These are phyloP conservation scores for Yamadazyma taylorii DNA, from an alignment of 1,139 yeast species.

Conservation along the genomic window DNA sequence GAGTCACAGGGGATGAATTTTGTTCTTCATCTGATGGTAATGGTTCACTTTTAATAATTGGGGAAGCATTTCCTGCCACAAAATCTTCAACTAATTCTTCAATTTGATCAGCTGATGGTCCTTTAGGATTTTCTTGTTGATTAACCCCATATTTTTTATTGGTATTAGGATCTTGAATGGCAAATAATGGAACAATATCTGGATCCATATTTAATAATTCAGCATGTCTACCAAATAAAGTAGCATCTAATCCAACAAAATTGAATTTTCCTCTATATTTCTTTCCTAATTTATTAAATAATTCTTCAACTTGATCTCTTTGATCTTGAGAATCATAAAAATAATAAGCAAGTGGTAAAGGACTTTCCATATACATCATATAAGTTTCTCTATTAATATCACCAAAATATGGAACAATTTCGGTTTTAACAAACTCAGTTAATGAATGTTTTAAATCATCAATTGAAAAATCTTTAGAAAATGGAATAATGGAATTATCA, in stretches of 20 bases:
- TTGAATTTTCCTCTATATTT: constrained; percentile 76
- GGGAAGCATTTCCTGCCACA: constrained; percentile 61
- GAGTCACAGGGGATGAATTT: constrained; percentile 71
- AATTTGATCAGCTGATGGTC: constrained; percentile 43
- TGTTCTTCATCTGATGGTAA: constrained; percentile 67
- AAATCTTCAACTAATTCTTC: constrained; percentile 64
- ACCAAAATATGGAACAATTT: constrained; percentile 85
- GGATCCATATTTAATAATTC: constrained; percentile 78
- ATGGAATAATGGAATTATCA: constrained; percentile 31
- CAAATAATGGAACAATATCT: constrained; percentile 86
- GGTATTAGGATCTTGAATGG: constrained; percentile 67
- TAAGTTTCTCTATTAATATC: constrained; percentile 86
- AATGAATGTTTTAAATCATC: constrained; percentile 35
- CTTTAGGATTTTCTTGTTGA: constrained; percentile 40
- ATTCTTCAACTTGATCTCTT: constrained; percentile 53
- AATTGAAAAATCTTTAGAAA: constrained; percentile 15
- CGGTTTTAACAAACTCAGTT: constrained; percentile 58
- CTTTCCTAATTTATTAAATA: constrained; percentile 66
- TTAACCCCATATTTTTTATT: constrained; percentile 78
- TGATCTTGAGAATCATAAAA: constrained; percentile 75
- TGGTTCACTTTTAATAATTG: constrained; percentile 83
- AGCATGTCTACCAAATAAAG: constrained; percentile 84
- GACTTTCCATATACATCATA: constrained; percentile 68
- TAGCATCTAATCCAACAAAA: constrained; percentile 87
- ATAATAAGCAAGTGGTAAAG: constrained; percentile 82